Base-by-base conservation (phyloP, 2,329 filamentous ascomycete species). In the Aspergillus persii region DNA sequence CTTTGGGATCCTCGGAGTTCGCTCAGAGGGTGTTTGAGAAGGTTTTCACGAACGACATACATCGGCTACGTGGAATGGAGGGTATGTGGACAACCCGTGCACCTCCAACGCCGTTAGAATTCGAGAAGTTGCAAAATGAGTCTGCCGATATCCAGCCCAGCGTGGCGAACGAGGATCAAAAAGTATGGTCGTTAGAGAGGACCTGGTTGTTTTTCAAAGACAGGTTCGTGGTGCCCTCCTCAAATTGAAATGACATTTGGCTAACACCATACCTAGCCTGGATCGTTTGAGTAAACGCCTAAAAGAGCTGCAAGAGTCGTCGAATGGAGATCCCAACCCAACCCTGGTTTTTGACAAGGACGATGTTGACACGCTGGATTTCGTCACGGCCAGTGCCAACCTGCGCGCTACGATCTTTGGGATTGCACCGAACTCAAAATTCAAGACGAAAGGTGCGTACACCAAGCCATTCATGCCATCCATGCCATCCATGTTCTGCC, bases 321-420 rank as follows among this genome's bases (percentile, higher is more conserved):
- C 78, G 1, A 79, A 67, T 68, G 73, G 61, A 3, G 69, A 68
- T 11, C 56, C 69, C 4, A 61, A 69, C 11, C 86, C 90, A 2
- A 84, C 88, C 31, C 88, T 99, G 54, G 86, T 85, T 2, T 99
- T 99, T 70, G 95, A 99, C 81, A 99, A 99, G 79, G 95, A 99
- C 72, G 95, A 99, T 69, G 86, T 89, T 39, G 94, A 98, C 71
- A 97, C 94, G 0, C 82, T 99, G 7, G 93, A 99, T 71, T 98
- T 99, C 73, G 95, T 99, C 6, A 86, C 92, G 1, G 87, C 95
- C 0, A 91, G 89, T 66, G 92, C 94, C 31, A 99, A 99, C 69
- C 85, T 99, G 27, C 86, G 95, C 49, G 95, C 94, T 1, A 82
- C 86, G 27, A 83, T 96, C n/a, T 99, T 99, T 71, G 89, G 88